Evolutionary conservation across 495 filamentous ascomycete genomes (phyloP), one percentile per base, ranked within the genome.

Genomic region (Thermothielavioides terrestris): DNA sequence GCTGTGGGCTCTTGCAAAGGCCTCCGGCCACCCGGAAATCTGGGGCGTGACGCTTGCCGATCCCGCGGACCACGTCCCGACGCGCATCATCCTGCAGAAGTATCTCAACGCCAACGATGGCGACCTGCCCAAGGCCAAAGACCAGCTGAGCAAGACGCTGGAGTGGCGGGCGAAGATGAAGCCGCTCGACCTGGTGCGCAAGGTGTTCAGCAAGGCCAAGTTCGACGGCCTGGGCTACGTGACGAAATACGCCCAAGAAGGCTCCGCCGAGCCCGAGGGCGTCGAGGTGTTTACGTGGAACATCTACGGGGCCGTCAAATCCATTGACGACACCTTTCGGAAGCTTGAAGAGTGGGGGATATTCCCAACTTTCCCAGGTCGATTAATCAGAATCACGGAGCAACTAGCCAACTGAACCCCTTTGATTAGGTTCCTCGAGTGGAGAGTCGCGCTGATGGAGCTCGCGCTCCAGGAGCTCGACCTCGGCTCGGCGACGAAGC

Each of bases 391-490:
- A n/a, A n/a, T n/a, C n/a, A n/a, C n/a, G n/a, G n/a, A n/a, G n/a
- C n/a, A n/a, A n/a, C n/a, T n/a, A n/a, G n/a, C n/a, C n/a, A n/a
- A n/a, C n/a, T n/a, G n/a, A n/a, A n/a, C n/a, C n/a, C n/a, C n/a
- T n/a, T n/a, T n/a, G n/a, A 25, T 18, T 46, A 89, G 83, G 32
- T 95, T 94, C 69, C 70, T 94, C 55, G 77, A 81, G 46, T 95
- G 88, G 88, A 82, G 89, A 40, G 80, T 87, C 9, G 84, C 83
- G 0, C 78, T 94, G 39, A 91, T 94, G 89, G 89, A 95, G 58
- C 72, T 84, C 23, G 82, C 84, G 6, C 68, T 95, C 27, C 68
- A 79, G 38, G 78, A 85, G 39, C 77, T 95, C 22, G 71, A 80
- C 40, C 71, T 95, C 47, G 50, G 69, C 11, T 71, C 76, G 14